These are phyloP conservation scores for Micractinium conductrix DNA, from an alignment of 139 green algal genomes.

Conservation along the genomic window DNA sequence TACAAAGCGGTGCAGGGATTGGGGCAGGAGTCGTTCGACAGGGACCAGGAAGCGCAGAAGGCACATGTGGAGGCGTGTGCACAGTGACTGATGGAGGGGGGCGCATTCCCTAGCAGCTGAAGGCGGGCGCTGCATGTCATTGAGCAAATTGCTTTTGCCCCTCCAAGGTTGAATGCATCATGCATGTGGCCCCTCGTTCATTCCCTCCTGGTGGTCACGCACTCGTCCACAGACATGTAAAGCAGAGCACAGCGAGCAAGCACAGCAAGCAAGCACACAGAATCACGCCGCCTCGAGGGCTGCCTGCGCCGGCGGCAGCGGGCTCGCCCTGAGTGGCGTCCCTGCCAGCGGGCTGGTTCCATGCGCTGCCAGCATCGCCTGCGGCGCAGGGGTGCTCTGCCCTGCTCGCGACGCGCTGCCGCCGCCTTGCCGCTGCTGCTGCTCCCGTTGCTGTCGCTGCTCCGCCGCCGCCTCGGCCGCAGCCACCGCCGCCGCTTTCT, in stretches of 20 bases:
- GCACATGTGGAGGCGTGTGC: constrained; percentile 6
- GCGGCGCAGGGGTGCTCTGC: not conserved
- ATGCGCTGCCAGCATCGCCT: not conserved
- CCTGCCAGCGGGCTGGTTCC: not conserved
- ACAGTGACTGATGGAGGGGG: not conserved
- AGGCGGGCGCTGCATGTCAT: not conserved
- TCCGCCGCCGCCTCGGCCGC: not conserved
- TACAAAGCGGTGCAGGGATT: constrained; percentile 9
- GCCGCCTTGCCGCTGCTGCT: not conserved
- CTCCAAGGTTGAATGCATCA: no score
- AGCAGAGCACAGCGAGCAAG: no score
- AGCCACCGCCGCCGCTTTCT: not conserved
- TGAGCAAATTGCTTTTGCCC: no score
- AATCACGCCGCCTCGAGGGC: not conserved
- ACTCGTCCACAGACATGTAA: no score
- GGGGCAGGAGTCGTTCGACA: not conserved
- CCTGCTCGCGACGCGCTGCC: no score
- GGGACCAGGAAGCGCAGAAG: not conserved
- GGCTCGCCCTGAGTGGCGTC: no score
- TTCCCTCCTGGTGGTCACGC: no score
- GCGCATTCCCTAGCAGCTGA: not conserved
- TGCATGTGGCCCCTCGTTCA: no score
- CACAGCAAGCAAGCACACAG: no score
- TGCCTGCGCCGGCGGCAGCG: not conserved
- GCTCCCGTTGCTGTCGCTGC: not conserved